Evolutionary conservation across 148 eudicot species (phyloP).

Genomic region (Rhododendron molle): DNA sequence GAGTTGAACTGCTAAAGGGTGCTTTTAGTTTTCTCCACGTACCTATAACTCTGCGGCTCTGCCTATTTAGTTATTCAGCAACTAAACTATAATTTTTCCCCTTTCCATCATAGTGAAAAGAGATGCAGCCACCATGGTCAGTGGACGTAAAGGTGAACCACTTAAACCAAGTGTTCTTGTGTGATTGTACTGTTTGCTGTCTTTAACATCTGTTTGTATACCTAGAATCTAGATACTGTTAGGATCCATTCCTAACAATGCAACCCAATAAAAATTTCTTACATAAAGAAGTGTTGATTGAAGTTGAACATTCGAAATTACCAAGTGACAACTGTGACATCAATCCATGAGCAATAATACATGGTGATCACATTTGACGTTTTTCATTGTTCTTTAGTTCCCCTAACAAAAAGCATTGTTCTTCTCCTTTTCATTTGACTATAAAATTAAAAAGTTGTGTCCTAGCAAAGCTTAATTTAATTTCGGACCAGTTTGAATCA

Average conservation of each 20-base stretch:
- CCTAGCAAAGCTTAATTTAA: not conserved
- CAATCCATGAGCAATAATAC: not conserved
- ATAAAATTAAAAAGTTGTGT: not conserved
- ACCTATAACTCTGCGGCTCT: not conserved
- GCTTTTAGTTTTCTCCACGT: not conserved
- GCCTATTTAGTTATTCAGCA: not conserved
- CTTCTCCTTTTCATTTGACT: not conserved
- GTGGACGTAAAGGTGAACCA: not conserved
- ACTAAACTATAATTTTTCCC: not conserved
- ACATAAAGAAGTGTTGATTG: not conserved
- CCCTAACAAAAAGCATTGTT: not conserved
- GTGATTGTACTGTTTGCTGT: not conserved
- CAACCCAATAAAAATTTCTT: not conserved
- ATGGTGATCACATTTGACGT: not conserved
- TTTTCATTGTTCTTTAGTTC: not conserved
- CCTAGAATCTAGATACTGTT: not conserved
- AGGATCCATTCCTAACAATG: not conserved
- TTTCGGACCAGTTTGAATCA: not conserved
- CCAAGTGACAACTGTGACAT: not conserved
- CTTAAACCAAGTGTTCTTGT: not conserved
- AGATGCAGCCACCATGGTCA: not conserved
- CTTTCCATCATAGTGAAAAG: not conserved
- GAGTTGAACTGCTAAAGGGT: not conserved
- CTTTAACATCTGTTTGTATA: not conserved
- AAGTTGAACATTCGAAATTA: not conserved